These are phyloP conservation scores for Heliamphora exappendiculata DNA, from an alignment of 148 eudicot species.

Conservation along the genomic window DNA sequence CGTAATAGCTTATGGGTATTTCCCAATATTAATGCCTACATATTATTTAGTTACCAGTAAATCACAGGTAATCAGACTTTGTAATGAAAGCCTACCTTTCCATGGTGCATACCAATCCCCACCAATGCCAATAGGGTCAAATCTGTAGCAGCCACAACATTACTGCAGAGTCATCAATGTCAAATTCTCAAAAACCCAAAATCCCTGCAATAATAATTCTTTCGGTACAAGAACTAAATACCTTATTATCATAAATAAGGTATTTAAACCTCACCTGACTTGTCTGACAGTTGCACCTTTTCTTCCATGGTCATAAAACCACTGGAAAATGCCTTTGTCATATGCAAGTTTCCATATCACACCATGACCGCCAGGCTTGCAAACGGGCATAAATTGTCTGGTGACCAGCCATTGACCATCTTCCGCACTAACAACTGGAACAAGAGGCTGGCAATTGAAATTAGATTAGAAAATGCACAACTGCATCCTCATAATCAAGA, in stretches of 20 bases:
- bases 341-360: conserved; percentile 95
- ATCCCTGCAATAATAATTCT: background rate
- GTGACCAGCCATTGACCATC: conserved; percentile 86
- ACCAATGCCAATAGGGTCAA: conserved; percentile 82
- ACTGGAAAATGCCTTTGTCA: conserved; percentile 81
- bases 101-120: conserved; percentile 84
- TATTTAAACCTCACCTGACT: conserved; percentile 58
- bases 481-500: conserved; percentile 1
- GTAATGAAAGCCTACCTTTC: conserved; percentile 42
- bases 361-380: conserved; percentile 99
- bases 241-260: conserved; percentile 10
- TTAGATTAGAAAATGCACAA: conserved; percentile 15
- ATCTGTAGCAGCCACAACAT: conserved; percentile 98
- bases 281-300: conserved; percentile 94
- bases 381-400: conserved; percentile 66
- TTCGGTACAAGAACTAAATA: background rate
- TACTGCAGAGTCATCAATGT: conserved; percentile 54
- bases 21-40: background rate
- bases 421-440: conserved; percentile 83
- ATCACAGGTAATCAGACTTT: background rate
- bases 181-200: conserved; percentile 19
- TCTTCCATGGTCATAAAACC: conserved; percentile 78
- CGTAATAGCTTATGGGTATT: background rate
- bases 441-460: conserved; percentile 82
- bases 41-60: background rate